These are phyloP conservation scores for Phtheirospermum japonicum DNA, from an alignment of 257 asterid species.

Conservation along the genomic window DNA sequence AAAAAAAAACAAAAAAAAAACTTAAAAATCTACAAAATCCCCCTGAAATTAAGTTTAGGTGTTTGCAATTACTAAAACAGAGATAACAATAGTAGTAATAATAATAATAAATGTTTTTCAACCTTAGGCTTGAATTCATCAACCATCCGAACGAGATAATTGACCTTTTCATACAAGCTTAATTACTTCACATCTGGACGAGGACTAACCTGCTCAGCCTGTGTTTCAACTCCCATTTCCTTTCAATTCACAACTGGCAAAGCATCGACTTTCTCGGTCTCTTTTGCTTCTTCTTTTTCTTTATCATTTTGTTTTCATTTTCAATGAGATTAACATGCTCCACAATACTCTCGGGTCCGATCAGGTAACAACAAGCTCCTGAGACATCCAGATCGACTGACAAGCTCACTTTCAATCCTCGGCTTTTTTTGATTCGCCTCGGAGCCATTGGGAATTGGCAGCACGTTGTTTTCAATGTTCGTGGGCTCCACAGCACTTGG, in stretches of 20 bases:
- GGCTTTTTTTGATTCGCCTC: slow-evolving; percentile 3
- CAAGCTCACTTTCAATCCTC: neutral
- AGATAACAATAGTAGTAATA: neutral
- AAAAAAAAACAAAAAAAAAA: no score
- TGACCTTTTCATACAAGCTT: slow-evolving; percentile 38
- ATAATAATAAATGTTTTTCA: neutral
- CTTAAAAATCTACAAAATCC: no score
- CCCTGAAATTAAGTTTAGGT: no score
- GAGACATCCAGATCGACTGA: slow-evolving; percentile 41
- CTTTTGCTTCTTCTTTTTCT: slow-evolving; percentile 24
- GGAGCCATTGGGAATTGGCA: neutral
- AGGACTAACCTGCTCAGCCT: slow-evolving; percentile 2
- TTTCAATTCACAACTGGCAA: slow-evolving; percentile 6
- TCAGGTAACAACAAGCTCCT: neutral
- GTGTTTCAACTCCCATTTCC: slow-evolving; percentile 25
- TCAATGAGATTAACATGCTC: slow-evolving; percentile 26
- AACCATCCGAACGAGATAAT: slow-evolving; percentile 33
- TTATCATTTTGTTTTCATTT: slow-evolving; percentile 19
- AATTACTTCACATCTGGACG: neutral
- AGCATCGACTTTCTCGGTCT: slow-evolving; percentile 11
- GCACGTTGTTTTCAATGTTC: no score
- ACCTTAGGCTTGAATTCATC: slow-evolving; percentile 37
- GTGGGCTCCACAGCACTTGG: no score
- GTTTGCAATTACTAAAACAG: no score
- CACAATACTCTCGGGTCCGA: neutral